Evolutionary conservation across 306 rosid species (phyloP), one percentile per base, ranked within the genome.

Genomic region (Hippophae gyantsensis): DNA sequence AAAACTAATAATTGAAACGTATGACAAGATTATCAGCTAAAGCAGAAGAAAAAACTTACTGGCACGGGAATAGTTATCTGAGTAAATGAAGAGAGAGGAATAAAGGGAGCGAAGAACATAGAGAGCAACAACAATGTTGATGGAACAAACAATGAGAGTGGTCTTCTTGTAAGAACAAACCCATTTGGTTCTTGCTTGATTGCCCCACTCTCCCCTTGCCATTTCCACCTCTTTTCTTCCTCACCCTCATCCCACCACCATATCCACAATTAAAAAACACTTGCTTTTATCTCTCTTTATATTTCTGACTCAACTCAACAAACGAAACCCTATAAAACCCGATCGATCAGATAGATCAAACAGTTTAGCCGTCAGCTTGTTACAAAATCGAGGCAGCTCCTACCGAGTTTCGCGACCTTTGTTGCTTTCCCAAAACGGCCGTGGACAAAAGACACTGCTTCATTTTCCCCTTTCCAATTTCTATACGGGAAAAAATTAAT

Each of bases 71-170:
- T 78, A 85, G 68, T 72, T 72, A 50, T 86, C 96, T 27, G 99
- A 76, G 74, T 87, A 87, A 78, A 92, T 77, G 54, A 83, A 83
- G 48, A 92, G 84, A 67, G 99, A 87, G 64, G 86, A 82, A 78
- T 88, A 92, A 26, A 92, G 93, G 65, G 83, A 78, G 12, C 86
- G 98, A 71, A 92, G 86, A 75, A 86, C 84, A 72, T 64, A 88
- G 64, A 92, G 95, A 63, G 99, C 93, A 68, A 88, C 71, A n/a
- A 78, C 78, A 73, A 92, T 92, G 82, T 92, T 92, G 84, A 92
- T 57, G 69, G 79, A 73, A 69, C 99, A 87, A 69, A 88, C 78
- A n/a, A 78, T 9, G 57, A 88, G 74, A 69, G 99, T 82, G 67
- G 84, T 74, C 71, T 73, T 92, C 90, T 82, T 88, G 83, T 82